phyloP scores from a whole-genome alignment of 192 early-diverging fungal species.

The Backusella mclennaniae region DNA sequence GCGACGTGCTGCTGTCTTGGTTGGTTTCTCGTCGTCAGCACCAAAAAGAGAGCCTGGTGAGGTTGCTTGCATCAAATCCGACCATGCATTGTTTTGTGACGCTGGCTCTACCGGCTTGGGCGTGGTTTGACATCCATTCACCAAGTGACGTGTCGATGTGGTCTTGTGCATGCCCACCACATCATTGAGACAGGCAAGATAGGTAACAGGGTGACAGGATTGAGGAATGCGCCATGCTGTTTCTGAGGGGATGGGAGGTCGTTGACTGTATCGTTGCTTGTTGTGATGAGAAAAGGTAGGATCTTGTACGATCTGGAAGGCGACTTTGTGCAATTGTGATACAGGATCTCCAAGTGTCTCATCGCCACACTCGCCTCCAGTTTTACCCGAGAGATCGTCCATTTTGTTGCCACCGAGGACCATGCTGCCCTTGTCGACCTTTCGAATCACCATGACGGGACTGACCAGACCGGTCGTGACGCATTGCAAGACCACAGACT shows the following conservation, averaged over 20 bases:
- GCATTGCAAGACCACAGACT: conserved; percentile 84
- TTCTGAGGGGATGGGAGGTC: not conserved
- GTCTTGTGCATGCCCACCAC: conserved; percentile 70
- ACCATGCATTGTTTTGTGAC: not conserved
- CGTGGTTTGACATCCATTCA: not conserved
- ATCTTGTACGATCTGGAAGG: conserved; percentile 72
- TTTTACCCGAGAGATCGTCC: conserved; percentile 18
- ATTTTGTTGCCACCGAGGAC: conserved; percentile 61
- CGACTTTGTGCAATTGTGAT: conserved; percentile 89
- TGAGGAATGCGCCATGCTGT: conserved; percentile 30
- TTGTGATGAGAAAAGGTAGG: conserved; percentile 31
- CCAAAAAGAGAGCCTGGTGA: not conserved
- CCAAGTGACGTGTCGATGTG: conserved; percentile 43
- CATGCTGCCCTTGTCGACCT: conserved; percentile 78
- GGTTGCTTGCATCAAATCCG: conserved; percentile 7
- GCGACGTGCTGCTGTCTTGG: not conserved
- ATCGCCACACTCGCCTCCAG: conserved; percentile 44
- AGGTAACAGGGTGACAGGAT: conserved; percentile 44
- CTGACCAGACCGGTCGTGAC: conserved; percentile 80
- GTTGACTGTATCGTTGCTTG: not conserved
- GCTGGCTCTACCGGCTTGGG: not conserved
- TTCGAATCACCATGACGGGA: conserved; percentile 79
- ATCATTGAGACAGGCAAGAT: conserved; percentile 73
- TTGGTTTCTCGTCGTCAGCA: not conserved
- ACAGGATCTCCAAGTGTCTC: conserved; percentile 77